Evolutionary conservation across 208 protist species (phyloP), one percentile per base, ranked within the genome.

Genomic region (Herpetomonas tarakana): DNA sequence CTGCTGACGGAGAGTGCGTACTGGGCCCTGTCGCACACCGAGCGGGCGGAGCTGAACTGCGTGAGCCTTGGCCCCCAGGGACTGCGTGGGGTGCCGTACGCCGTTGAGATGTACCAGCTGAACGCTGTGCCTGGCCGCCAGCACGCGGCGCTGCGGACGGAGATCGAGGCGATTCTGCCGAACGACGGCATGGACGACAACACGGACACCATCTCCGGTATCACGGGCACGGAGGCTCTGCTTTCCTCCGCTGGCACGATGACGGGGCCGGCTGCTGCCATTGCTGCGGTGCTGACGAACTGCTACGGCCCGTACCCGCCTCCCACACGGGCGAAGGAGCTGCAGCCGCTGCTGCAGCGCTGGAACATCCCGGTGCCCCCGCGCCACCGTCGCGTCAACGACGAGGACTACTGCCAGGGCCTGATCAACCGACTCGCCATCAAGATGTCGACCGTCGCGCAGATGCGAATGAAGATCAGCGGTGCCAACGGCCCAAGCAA

Each of bases 51-150:
- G 47, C 22, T 71, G 24, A 29, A 64, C 29, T 44, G 54, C 51
- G 65, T 38, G 0, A 54, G 39, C 51, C 31, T 83, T n/a, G 75
- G 71, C 12, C 47, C 61, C 27, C 75, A 79, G 55, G 61, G 59
- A 26, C 71, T 86, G 66, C 78, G 78, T 35, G 79, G 79, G 12
- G 79, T 86, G 62, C 74, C 79, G 61, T 65, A 64, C 55, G 63
- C 65, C 4, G 74, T 86, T 55, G 68, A 75, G 63, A 82, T 87
- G 71, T 83, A 72, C 64, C 76, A 87, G 70, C 66, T 87, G 57
- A 68, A 83, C 59, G 50, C 65, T 2, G 68, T 83, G 55, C 65
- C 62, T 3, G 80, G 75, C 4, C 80, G 80, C 45, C 44, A 52
- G 29, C 76, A 72, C 66, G 64, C 68, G 35, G 27, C 50, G 22